These are phyloP conservation scores for Hebeloma cylindrosporum DNA, from an alignment of 768 basidiomycete species.

Conservation along the genomic window DNA sequence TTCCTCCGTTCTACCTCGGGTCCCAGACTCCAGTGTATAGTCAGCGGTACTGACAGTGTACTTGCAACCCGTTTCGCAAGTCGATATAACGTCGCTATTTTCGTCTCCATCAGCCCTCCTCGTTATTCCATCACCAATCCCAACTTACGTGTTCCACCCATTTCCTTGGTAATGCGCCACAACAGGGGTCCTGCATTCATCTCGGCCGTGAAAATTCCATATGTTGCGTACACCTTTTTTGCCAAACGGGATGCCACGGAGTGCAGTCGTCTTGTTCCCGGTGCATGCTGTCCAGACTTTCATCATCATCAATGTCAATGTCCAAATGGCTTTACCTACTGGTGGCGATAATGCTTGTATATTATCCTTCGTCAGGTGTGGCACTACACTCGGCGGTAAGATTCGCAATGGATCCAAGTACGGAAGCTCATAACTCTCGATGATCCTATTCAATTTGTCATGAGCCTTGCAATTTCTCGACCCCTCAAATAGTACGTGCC, in stretches of 20 bases:
- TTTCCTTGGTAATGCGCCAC: conserved; percentile 68
- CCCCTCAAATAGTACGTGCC: conserved; percentile 41
- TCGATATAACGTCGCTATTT: conserved; percentile 61
- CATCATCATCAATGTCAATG: not conserved
- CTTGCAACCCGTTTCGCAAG: conserved; percentile 61
- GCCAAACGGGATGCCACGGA: conserved; percentile 61
- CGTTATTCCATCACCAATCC: not conserved
- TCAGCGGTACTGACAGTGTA: conserved; percentile 58
- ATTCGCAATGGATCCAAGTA: conserved; percentile 72
- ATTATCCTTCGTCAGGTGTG: conserved; percentile 73
- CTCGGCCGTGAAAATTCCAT: conserved; percentile 68
- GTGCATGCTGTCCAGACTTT: conserved; percentile 56
- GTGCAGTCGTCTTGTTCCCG: conserved; percentile 58
- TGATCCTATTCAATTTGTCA: conserved; percentile 45
- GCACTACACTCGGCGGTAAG: conserved; percentile 59
- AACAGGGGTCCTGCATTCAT: conserved; percentile 73
- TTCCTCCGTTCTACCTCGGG: conserved; percentile 37
- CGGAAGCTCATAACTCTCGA: conserved; percentile 75
- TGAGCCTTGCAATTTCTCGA: not conserved
- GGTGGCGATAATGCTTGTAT: conserved; percentile 66
- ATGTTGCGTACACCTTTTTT: conserved; percentile 48
- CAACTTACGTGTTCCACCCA: conserved; percentile 74
- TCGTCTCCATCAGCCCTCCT: conserved; percentile 9
- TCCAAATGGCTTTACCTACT: conserved; percentile 43
- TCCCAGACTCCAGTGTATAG: conserved; percentile 55